Evolutionary conservation across 2,329 filamentous ascomycete species (phyloP), one percentile per base, ranked within the genome.

Genomic region (Chrysoporthe austroafricana): DNA sequence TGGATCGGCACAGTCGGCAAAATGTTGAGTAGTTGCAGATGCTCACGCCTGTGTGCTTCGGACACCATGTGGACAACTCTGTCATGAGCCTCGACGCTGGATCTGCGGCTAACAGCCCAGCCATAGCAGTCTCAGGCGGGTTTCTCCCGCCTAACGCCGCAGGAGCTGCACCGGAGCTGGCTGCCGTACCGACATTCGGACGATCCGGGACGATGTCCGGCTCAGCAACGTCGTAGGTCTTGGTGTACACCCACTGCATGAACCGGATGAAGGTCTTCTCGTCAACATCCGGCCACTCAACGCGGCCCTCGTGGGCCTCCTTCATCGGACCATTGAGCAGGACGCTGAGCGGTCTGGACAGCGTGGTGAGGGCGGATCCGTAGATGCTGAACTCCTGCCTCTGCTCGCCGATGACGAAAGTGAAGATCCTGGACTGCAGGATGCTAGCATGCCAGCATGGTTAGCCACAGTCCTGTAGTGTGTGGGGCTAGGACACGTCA

Each of bases 241-340:
- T 43, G 3, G 56, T 65, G 62, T 66, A 70, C 26, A 56, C 50
- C 59, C 60, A 70, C 21, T 66, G 59, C 1, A 44, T 34, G 57
- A 70, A 70, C 21, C 52, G 62, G 13, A 52, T 42, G 42, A 70
- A 65, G 16, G 62, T 54, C 8, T 65, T 13, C 21, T 63, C 58
- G 14, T 66, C 65, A 36, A 68, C 39, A 14, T 70, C 63, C 4
- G 56, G 60, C 58, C 61, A 67, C 8, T 63, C 42, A 11, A 70
- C 59, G n/a, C 26, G 59, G 18, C 44, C 44, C 13, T 67, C 52
- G 18, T 32, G 18, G 8, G 62, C 62, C 43, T 66, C 68, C 32
- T 58, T 66, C 66, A 66, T 63, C 1, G 16, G 21, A n/a, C 69
- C 46, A 7, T 46, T 62, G 7, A 68, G 39, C 4, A 69, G 44